Base-by-base conservation (phyloP, 352 stramenopile genomes). In the Phytophthora litchii region DNA sequence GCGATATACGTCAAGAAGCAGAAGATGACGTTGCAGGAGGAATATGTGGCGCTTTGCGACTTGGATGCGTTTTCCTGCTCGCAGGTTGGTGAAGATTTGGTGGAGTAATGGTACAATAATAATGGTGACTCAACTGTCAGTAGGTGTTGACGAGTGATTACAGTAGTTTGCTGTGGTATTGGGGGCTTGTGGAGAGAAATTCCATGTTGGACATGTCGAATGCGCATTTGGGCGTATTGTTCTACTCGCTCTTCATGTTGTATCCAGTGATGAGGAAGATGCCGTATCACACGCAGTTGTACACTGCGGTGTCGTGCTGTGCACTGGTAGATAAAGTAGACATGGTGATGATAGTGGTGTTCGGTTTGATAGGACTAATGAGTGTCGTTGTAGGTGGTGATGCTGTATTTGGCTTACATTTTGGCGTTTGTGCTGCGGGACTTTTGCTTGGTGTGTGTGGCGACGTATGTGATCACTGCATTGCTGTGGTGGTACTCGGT, bases 81-180 rank as follows among this genome's bases (percentile, higher is more conserved):
- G 31, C 76, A 77, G 63, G 78, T 86, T 34, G 36, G 36, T 35
- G 21, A n/a, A 17, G 20, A 14, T 38, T 11, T 5, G 25, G 34
- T 10, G 23, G 23, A 27, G 44, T 16, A 7, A 14, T 14, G 13
- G 12, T 29, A 4, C n/a, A n/a, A n/a, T n/a, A n/a, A n/a, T n/a
- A n/a, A n/a, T 27, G 17, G 7, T 29, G 37, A 34, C 14, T 41
- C 17, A 43, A 40, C 42, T 25, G 31, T 52, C 19, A 11, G 16
- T 73, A 81, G 70, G 77, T 87, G 31, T 72, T 87, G 67, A 72
- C 69, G 19, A 89, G 77, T 50, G 71, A 80, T 55, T 84, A 81
- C 54, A 77, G 80, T 7, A 75, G 60, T 52, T 34, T 89, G 44
- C 60, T 86, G 36, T 64, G 62, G 32, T 50, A 76, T 47, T 67